Evolutionary conservation across 371 early-diverging fungal species (phyloP), one percentile per base, ranked within the genome.

Genomic region (Mortierella sp.): DNA sequence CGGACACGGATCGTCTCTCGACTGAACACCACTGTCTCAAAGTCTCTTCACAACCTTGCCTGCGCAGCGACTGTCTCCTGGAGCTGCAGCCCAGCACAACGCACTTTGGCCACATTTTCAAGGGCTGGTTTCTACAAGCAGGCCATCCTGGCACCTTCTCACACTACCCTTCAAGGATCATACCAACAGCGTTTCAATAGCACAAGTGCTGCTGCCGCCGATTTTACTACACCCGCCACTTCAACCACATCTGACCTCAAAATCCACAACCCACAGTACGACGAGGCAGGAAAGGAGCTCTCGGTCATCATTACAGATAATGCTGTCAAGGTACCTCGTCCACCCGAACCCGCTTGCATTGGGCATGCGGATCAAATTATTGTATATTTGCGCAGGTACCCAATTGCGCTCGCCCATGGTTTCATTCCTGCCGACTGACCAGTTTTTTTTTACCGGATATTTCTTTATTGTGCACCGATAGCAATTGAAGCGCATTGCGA

Each of bases 401-500:
- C 16, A 4, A 37, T 37, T 64, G 64, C 43, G 44, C 44, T 44
- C 70, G 44, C 5, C 14, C 44, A 26, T 46, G 43, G 70, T 46
- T 46, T 44, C 43, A 44, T 70, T 26, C 19, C 44, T 46, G 10
- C 16, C 13, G n/a, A 37, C 73, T 73, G 44, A 73, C 44, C 26
- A 10, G 1, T 55, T 40, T 55, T 73, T n/a, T 53, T 8, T 55
- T 9, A 21, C 40, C n/a, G 43, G 19, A 13, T 16, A 3, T 31
- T 54, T 54, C 5, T 26, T 53, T 50, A 16, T 16, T 50, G 50
- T 50, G 50, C 16, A 28, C 54, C 4, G 28, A 40, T 83, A 96
- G 95, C 94, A 93, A 93, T 80, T 95, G 76, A 90, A 92, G 81
- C 80, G 85, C 28, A 94, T 95, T 75, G 91, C 93, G 53, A 51